Conservation (phyloP, 768 basidiomycete genomes). For the Pisolithus microcarpus region DNA sequence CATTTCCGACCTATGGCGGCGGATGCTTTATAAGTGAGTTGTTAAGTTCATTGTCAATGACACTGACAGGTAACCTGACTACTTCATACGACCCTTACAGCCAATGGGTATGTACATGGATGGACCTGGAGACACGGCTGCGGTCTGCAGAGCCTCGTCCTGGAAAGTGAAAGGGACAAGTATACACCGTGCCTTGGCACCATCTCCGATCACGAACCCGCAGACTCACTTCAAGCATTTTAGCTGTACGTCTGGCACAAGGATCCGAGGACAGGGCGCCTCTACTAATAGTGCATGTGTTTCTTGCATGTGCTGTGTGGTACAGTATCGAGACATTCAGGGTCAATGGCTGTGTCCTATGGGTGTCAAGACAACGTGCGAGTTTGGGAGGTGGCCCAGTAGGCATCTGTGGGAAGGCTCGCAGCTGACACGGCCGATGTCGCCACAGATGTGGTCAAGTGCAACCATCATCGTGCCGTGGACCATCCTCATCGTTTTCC, state of each 20-base stretch:
- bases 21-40: too few relatives aligned
- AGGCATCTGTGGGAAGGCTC: constrained; percentile 2
- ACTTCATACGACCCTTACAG: neutral
- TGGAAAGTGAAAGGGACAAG: neutral
- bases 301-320: too few relatives aligned
- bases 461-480: too few relatives aligned
- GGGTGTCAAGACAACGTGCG: neutral
- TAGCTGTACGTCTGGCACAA: too few relatives aligned
- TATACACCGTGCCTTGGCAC: neutral
- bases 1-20: too few relatives aligned
- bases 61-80: neutral
- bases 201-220: neutral
- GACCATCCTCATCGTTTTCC: neutral
- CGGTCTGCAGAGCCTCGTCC: neutral
- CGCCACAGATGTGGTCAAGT: too few relatives aligned
- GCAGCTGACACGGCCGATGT: constrained; percentile 5
- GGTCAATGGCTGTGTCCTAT: neutral
- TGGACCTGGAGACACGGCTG: neutral
- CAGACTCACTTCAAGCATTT: neutral
- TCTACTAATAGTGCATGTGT: too few relatives aligned
- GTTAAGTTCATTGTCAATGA: neutral
- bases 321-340: neutral
- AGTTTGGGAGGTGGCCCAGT: neutral
- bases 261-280: too few relatives aligned
- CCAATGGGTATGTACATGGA: neutral